These are phyloP conservation scores for Tilletiopsis washingtonensis DNA, from an alignment of 1,284 basidiomycete species.

Conservation along the genomic window DNA sequence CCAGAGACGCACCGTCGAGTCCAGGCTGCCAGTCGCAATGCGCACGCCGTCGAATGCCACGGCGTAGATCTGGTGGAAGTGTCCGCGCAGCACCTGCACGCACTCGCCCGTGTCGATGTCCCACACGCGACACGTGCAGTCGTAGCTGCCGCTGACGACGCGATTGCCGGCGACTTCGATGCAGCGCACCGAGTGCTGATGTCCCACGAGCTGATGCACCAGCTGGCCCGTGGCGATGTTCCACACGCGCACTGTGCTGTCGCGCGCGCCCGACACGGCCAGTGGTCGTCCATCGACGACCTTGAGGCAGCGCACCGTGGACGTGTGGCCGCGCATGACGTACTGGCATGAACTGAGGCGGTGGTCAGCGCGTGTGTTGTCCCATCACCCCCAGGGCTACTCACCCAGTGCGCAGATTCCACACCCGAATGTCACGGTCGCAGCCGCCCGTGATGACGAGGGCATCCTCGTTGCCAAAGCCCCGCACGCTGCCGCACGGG, in stretches of 20 bases:
- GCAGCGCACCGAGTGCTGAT: constrained; percentile 74
- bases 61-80: constrained; percentile 84
- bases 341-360: background rate
- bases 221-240: constrained; percentile 71
- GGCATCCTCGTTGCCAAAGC: constrained; percentile 61
- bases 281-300: constrained; percentile 78
- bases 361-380: background rate
- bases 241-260: constrained; percentile 82
- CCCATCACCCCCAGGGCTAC: background rate
- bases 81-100: constrained; percentile 74
- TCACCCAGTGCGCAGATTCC: constrained; percentile 68
- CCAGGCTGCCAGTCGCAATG: constrained; percentile 75
- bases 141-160: constrained; percentile 83
- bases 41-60: constrained; percentile 82
- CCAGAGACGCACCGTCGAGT: constrained; percentile 46
- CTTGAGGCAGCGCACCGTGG: constrained; percentile 84
- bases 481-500: constrained; percentile 50
- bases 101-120: constrained; percentile 55
- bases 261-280: constrained; percentile 81
- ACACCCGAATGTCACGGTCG: constrained; percentile 79
- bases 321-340: constrained; percentile 72
- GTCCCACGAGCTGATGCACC: constrained; percentile 67
- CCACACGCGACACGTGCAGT: constrained; percentile 56
- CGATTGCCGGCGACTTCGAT: constrained; percentile 74
- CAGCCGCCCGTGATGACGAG: constrained; percentile 86